Evolutionary conservation across 2,329 filamentous ascomycete genomes (phyloP).

Genomic region (Paraphoma chrysanthemicola): DNA sequence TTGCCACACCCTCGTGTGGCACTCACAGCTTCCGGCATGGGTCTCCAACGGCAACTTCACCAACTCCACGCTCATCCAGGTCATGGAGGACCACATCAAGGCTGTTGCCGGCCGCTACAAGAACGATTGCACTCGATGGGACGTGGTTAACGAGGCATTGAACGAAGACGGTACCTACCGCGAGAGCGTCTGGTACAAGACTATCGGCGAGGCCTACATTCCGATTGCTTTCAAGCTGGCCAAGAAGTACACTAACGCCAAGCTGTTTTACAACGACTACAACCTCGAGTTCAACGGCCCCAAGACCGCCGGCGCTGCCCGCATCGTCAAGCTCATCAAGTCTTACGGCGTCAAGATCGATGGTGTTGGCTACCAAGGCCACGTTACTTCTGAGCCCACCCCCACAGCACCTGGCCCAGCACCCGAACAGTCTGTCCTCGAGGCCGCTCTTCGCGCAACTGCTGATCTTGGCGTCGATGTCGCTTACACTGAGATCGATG

Average conservation of each 20-base stretch:
- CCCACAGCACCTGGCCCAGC: conserved; percentile 50
- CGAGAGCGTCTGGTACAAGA: conserved; percentile 49
- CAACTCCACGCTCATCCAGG: conserved; percentile 50
- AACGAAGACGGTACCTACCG: conserved; percentile 56
- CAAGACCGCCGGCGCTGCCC: conserved; percentile 46
- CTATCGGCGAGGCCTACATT: conserved; percentile 54
- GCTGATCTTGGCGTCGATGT: conserved; percentile 63
- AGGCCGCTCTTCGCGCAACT: conserved; percentile 59
- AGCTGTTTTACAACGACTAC: conserved; percentile 69
- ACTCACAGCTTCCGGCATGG: conserved; percentile 51
- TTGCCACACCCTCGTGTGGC: conserved; percentile 54
- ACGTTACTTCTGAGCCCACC: conserved; percentile 62
- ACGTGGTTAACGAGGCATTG: conserved; percentile 53
- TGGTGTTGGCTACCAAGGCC: conserved; percentile 69
- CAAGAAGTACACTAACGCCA: conserved; percentile 47
- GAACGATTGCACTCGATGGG: conserved; percentile 49
- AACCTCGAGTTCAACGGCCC: conserved; percentile 65
- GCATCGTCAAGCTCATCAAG: conserved; percentile 50
- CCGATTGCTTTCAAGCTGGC: conserved; percentile 54
- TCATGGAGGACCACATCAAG: conserved; percentile 53
- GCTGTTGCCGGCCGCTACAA: conserved; percentile 48
- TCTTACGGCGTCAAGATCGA: conserved; percentile 60
- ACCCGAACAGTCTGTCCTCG: conserved; percentile 55
- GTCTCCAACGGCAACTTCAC: conserved; percentile 45
- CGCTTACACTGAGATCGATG: conserved; percentile 68